Base-by-base conservation (phyloP, 1,139 yeast species). In the Starmera stellimalicola region DNA sequence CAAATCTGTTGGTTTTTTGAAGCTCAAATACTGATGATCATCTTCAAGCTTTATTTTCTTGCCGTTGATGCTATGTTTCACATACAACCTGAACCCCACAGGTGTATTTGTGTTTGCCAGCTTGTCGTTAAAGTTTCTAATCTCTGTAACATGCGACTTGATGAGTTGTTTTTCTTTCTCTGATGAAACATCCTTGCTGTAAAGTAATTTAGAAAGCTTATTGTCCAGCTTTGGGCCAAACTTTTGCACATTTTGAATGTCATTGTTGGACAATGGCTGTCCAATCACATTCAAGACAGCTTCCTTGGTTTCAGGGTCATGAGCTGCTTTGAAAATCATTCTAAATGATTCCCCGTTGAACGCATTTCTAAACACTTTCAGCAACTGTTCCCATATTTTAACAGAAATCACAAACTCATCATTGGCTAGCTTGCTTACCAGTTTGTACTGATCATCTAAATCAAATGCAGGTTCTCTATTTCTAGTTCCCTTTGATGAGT, bases 401-500 rank as follows among this genome's bases (percentile, higher is more conserved):
- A 84, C 51, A 10, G 93, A 77, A 32, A 73, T 54, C 43, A 69
- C 70, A 55, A 87, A 83, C 52, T 87, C 95, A 7, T 62, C 55
- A 26, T 81, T 78, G 0, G 94, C 96, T 33, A 83, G 67, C 33
- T 57, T 54, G 0, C 45, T 0, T 9, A 12, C 15, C 15, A 16
- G 15, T 26, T 26, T 5, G 12, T 26, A 6, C 10, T 26, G 8
- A 4, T 26, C n/a, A 14, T 12, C 16, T 9, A 12, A 26, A 5
- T 16, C 27, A 14, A 26, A 26, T 26, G 27, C 24, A 27, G n/a
- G 5, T 27, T 12, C 19, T 25, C 23, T n/a, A 16, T 11, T 28
- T 18, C 12, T 24, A 12, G 15, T 16, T 12, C 26, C 18, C 37
- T 51, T 34, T 34, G 45, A 48, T 1, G 76, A 63, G 45, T 77